These are phyloP conservation scores for Pleurozium schreberi DNA, from an alignment of 225 moss, liverwort and hornwort species.

Conservation along the genomic window DNA sequence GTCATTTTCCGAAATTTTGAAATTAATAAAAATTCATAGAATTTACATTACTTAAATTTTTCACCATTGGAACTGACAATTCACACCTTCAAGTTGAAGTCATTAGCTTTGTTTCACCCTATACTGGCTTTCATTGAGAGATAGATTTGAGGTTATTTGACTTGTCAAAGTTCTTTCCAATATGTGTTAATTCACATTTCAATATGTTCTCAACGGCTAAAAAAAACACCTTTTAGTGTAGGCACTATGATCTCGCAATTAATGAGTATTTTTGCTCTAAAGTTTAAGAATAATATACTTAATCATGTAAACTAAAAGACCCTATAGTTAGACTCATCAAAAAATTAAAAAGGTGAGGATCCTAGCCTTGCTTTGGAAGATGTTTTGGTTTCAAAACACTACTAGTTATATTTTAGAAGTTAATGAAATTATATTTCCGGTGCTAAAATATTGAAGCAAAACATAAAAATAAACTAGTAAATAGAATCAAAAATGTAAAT, in stretches of 20 bases:
- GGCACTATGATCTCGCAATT: not conserved
- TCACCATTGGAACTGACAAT: not conserved
- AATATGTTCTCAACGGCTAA: not conserved
- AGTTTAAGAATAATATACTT: not conserved
- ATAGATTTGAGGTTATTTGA: not conserved
- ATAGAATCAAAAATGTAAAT: not conserved
- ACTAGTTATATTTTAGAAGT: not conserved
- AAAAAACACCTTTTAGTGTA: no score
- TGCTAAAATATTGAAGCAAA: not conserved
- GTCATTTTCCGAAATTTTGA: no score
- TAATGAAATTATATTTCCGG: not conserved
- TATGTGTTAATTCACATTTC: no score
- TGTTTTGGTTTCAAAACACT: no score
- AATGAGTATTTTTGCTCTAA: not conserved
- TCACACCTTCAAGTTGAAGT: not conserved
- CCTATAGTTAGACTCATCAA: accelerated
- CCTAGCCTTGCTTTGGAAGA: not conserved
- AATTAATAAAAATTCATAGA: no score
- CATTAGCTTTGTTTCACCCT: not conserved
- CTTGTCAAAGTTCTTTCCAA: not conserved
- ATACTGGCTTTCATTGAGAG: not conserved
- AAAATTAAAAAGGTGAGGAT: not conserved
- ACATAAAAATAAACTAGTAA: not conserved
- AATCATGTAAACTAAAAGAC: no score
- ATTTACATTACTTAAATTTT: not conserved